A percentile compares a stretch with the other conserved stretches of the same genome.
phyloP scores from a whole-genome alignment of 495 filamentous ascomycete species.

The Penicillium goetzii region DNA sequence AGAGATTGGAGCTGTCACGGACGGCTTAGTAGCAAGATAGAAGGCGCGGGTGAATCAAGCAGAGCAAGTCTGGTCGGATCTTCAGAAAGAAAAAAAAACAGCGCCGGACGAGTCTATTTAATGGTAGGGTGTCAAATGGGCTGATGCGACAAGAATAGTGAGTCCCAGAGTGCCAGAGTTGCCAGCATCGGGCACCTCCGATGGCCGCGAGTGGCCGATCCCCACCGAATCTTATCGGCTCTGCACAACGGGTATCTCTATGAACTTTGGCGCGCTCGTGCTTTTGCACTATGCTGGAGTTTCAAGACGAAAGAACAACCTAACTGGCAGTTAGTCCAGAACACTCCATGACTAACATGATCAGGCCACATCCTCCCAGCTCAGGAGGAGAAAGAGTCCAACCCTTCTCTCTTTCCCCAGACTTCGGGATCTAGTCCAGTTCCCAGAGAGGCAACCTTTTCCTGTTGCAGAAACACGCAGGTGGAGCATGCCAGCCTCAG shows the following conservation, averaged over 20 bases:
- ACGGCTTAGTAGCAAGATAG: no score
- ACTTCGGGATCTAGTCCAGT: slow-evolving; percentile 15
- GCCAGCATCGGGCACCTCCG: slow-evolving; percentile 48
- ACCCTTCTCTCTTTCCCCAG: slow-evolving; percentile 22
- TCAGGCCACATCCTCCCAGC: neutral
- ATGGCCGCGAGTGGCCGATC: slow-evolving; percentile 45
- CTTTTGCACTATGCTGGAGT: neutral
- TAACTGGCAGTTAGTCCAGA: neutral
- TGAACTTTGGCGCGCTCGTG: neutral
- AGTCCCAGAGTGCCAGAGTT: no score
- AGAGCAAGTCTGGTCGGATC: neutral
- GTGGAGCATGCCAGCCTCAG: slow-evolving; percentile 4
- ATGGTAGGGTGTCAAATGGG: slow-evolving; percentile 22
- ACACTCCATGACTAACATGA: neutral
- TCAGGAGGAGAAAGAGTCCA: neutral
- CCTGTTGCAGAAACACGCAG: neutral
- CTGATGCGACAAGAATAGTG: slow-evolving; percentile 20
- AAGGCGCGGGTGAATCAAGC: neutral
- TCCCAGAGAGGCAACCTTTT: neutral
- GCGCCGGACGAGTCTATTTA: slow-evolving; percentile 18
- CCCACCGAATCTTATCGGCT: slow-evolving; percentile 41
- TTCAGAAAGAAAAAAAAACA: neutral
- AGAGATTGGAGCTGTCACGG: slow-evolving; percentile 3
- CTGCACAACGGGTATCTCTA: no score
- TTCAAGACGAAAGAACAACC: neutral